These are phyloP conservation scores for Graphium sp. DNA, from an alignment of 2,329 filamentous ascomycete species.

Conservation along the genomic window DNA sequence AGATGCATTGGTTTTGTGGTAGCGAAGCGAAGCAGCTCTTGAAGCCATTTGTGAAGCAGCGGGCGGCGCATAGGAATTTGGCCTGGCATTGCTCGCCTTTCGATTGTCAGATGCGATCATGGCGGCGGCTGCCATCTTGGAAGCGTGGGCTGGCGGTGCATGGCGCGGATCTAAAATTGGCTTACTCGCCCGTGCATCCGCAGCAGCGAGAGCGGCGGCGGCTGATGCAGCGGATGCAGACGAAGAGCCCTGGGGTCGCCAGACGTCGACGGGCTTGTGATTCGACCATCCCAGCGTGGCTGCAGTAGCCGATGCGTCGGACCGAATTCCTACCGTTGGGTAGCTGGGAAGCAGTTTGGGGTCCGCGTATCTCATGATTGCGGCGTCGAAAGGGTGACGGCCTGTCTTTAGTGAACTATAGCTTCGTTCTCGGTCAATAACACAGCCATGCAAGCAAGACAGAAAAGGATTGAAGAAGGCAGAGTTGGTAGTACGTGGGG, in stretches of 20 bases:
- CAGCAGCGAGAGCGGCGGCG: constrained; percentile 30
- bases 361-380: constrained; percentile 51
- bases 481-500: not conserved
- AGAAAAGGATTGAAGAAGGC: not conserved
- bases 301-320: constrained; percentile 46
- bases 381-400: no score
- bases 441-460: no score
- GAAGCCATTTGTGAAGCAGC: no score
- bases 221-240: constrained; percentile 31
- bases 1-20: no score
- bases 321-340: constrained; percentile 45
- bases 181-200: not conserved
- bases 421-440: no score
- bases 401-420: no score
- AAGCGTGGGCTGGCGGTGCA: not conserved
- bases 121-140: not conserved
- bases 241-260: constrained; percentile 44
- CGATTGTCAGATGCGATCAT: no score
- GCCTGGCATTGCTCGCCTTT: no score
- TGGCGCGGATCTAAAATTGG: no score
- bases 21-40: no score
- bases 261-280: constrained; percentile 46
- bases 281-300: constrained; percentile 64
- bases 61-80: no score
- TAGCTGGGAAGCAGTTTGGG: constrained; percentile 60